phyloP scores from a whole-genome alignment of 148 eudicot species.

The Cornus kousa region DNA sequence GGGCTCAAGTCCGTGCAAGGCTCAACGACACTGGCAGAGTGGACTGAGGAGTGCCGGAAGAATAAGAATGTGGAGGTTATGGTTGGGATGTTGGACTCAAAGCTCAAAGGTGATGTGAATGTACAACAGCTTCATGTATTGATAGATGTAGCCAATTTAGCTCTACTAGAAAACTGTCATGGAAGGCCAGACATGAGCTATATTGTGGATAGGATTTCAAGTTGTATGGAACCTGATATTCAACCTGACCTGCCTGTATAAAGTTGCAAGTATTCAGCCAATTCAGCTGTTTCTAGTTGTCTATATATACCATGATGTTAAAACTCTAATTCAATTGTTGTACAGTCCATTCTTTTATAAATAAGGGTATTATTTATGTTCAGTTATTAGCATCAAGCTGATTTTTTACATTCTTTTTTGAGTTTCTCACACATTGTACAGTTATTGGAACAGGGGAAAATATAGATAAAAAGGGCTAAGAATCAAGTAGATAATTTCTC shows the following conservation, averaged over 20 bases:
- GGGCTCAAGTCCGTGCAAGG: conserved; percentile 46
- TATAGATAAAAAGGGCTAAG: too few relatives aligned
- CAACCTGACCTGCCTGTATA: conserved; percentile 21
- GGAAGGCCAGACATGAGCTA: conserved; percentile 44
- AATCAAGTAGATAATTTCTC: too few relatives aligned
- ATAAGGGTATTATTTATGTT: too few relatives aligned
- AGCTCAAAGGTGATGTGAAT: conserved; percentile 27
- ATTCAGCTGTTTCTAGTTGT: neutral
- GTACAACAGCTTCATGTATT: conserved; percentile 33
- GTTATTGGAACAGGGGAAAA: too few relatives aligned
- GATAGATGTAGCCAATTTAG: conserved; percentile 37
- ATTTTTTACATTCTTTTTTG: too few relatives aligned
- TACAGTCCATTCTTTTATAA: too few relatives aligned
- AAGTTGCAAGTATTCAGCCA: neutral
- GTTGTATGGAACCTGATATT: conserved; percentile 25
- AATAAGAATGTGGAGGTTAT: conserved; percentile 25
- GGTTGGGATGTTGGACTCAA: conserved; percentile 40
- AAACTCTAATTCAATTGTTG: neutral
- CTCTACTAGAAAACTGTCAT: conserved; percentile 32
- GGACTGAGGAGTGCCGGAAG: conserved; percentile 37
- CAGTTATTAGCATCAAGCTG: too few relatives aligned
- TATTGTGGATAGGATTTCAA: conserved; percentile 28
- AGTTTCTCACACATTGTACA: too few relatives aligned
- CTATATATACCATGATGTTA: neutral
- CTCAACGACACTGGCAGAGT: conserved; percentile 40